A percentile compares a stretch with the other conserved stretches of the same genome.
phyloP scores from a whole-genome alignment of 2,329 filamentous ascomycete species.

The Fusarium sp. region DNA sequence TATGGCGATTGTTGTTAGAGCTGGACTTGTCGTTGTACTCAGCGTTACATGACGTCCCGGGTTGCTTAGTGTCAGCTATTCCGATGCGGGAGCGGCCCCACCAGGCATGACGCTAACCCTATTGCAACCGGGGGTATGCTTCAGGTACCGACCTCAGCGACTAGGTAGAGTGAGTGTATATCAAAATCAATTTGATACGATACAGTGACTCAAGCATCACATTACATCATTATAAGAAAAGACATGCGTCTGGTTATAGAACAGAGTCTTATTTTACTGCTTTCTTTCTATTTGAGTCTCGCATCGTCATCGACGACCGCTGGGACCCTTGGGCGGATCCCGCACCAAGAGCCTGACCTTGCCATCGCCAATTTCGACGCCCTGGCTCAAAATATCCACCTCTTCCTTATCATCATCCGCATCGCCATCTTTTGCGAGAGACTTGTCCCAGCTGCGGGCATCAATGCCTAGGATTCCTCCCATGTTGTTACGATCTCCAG shows the following conservation, averaged over 20 bases:
- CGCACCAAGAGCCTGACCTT: slow-evolving; percentile 75
- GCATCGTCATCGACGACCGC: slow-evolving; percentile 58
- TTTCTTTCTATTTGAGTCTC: slow-evolving; percentile 48
- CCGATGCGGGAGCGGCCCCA: slow-evolving; percentile 24
- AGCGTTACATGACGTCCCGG: slow-evolving; percentile 37
- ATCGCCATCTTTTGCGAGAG: slow-evolving; percentile 62
- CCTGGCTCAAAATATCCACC: slow-evolving; percentile 72
- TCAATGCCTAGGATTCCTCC: slow-evolving; percentile 82
- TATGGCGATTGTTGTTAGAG: slow-evolving; percentile 14
- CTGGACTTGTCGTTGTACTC: slow-evolving; percentile 19
- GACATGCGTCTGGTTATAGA: slow-evolving; percentile 26
- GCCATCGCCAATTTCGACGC: slow-evolving; percentile 76
- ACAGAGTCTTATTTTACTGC: slow-evolving; percentile 48
- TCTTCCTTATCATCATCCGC: slow-evolving; percentile 59
- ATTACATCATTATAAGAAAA: background rate
- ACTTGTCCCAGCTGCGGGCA: slow-evolving; percentile 75
- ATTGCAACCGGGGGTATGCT: background rate
- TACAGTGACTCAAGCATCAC: background rate
- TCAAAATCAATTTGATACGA: background rate
- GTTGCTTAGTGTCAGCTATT: slow-evolving; percentile 38
- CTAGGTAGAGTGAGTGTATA: background rate
- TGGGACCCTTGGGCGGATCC: slow-evolving; percentile 70
- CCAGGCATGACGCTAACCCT: slow-evolving; percentile 9
- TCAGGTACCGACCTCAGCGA: background rate
- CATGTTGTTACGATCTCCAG: slow-evolving; percentile 86